These are phyloP conservation scores for Populus ilicifolia DNA, from an alignment of 345 rosid genomes.

Conservation along the genomic window DNA sequence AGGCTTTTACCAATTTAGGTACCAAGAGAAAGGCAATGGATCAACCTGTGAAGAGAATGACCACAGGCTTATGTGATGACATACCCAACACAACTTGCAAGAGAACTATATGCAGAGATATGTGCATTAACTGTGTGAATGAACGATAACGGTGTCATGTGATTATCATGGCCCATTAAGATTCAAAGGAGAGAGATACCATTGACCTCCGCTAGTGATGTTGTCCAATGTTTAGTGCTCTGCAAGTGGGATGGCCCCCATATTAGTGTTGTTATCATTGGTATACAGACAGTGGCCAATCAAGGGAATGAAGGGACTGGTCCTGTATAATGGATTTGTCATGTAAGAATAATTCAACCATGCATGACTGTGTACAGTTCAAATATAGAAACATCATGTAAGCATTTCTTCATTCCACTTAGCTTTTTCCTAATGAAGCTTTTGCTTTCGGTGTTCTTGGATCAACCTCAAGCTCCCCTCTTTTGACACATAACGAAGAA, in stretches of 20 bases:
- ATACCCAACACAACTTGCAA: slow-evolving; percentile 26
- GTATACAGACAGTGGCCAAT: slow-evolving; percentile 40
- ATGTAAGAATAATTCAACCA: slow-evolving; percentile 38
- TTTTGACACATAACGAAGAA: slow-evolving; percentile 20
- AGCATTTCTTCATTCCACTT: slow-evolving; percentile 18
- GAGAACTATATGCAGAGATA: slow-evolving; percentile 19
- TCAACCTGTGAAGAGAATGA: slow-evolving; percentile 14
- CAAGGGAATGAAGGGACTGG: slow-evolving; percentile 32
- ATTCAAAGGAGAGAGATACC: slow-evolving; percentile 37
- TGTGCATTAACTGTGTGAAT: slow-evolving; percentile 23
- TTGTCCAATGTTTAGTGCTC: slow-evolving; percentile 40
- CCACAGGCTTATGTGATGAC: slow-evolving; percentile 16
- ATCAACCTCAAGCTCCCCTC: slow-evolving; percentile 29
- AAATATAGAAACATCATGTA: slow-evolving; percentile 30
- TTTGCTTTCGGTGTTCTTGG: slow-evolving; percentile 19
- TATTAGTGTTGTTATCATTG: slow-evolving; percentile 37
- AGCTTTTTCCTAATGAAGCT: slow-evolving; percentile 24
- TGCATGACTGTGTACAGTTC: slow-evolving; percentile 44
- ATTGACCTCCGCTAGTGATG: slow-evolving; percentile 41
- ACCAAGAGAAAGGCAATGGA: slow-evolving; percentile 7
- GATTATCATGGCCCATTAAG: slow-evolving; percentile 38
- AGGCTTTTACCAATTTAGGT: background rate
- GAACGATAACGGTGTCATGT: slow-evolving; percentile 26
- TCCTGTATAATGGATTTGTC: slow-evolving; percentile 31
- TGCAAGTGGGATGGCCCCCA: slow-evolving; percentile 53